Evolutionary conservation across 139 green algal species (phyloP).

Genomic region (Nannochloris sp.): DNA sequence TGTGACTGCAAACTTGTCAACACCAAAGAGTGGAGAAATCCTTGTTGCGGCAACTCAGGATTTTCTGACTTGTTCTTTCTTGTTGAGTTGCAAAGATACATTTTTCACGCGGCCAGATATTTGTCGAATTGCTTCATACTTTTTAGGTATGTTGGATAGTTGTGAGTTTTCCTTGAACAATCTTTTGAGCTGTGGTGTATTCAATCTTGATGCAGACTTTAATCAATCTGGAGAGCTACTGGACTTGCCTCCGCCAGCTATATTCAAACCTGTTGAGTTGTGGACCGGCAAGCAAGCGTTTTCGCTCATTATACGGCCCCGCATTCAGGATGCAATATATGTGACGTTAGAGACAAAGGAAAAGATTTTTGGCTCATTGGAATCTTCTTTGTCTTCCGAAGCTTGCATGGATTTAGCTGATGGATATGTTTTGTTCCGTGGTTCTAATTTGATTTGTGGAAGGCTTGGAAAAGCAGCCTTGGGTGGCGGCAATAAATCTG

Average conservation of each 20-base stretch:
- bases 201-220: no score
- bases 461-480: constrained; percentile 90
- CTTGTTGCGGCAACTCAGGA: constrained; percentile 92
- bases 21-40: constrained; percentile 95
- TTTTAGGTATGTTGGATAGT: constrained; percentile 45
- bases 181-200: neutral
- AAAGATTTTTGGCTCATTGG: constrained; percentile 71
- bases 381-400: neutral
- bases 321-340: constrained; percentile 51
- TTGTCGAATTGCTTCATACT: constrained; percentile 49
- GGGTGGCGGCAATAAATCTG: constrained; percentile 76
- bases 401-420: constrained; percentile 79
- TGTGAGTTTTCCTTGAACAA: neutral
- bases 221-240: constrained; percentile 13
- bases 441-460: constrained; percentile 83
- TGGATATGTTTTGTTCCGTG: constrained; percentile 84
- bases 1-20: constrained; percentile 83
- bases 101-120: constrained; percentile 68
- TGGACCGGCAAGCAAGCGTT: constrained; percentile 99
- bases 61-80: constrained; percentile 90
- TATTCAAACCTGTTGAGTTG: constrained; percentile 84
- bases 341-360: constrained; percentile 84
- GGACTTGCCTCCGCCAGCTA: constrained; percentile 53
- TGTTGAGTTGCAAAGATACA: constrained; percentile 77
- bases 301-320: constrained; percentile 66